A percentile compares a stretch with the other conserved stretches of the same genome.
Evolutionary conservation across 768 basidiomycete species (phyloP).

Genomic region (Kwoniella dejecticola): DNA sequence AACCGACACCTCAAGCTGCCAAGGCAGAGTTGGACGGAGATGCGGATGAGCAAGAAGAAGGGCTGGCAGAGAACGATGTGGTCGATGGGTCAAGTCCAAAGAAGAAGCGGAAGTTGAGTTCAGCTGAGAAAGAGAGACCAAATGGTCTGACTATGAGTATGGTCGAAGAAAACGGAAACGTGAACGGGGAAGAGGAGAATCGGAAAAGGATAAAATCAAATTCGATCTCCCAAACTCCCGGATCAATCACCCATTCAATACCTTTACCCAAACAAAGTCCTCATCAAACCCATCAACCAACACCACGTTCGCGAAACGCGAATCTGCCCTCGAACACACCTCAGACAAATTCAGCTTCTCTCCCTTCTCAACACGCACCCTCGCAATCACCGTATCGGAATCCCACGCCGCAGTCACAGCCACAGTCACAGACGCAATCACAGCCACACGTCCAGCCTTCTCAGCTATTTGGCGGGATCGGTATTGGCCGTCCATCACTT

Average conservation of each 20-base stretch:
- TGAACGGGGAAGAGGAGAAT: too few species aligned
- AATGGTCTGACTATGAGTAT: neutral
- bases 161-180: neutral
- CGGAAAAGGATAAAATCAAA: constrained; percentile 3
- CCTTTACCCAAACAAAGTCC: constrained; percentile 8
- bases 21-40: neutral
- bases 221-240: neutral
- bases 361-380: neutral
- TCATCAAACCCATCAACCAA: neutral
- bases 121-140: neutral
- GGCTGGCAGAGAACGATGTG: neutral
- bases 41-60: neutral
- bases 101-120: constrained; percentile 8
- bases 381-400: neutral
- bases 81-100: constrained; percentile 1
- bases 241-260: neutral
- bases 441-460: neutral
- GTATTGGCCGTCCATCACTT: neutral
- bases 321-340: neutral
- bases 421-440: neutral
- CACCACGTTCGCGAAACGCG: neutral
- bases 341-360: neutral
- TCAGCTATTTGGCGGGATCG: neutral
- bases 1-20: neutral
- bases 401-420: neutral